Percentiles rank a stretch among this genome's conserved stretches.
These are phyloP conservation scores for Cercophora sp. DNA, from an alignment of 495 filamentous ascomycete genomes.

Conservation along the genomic window DNA sequence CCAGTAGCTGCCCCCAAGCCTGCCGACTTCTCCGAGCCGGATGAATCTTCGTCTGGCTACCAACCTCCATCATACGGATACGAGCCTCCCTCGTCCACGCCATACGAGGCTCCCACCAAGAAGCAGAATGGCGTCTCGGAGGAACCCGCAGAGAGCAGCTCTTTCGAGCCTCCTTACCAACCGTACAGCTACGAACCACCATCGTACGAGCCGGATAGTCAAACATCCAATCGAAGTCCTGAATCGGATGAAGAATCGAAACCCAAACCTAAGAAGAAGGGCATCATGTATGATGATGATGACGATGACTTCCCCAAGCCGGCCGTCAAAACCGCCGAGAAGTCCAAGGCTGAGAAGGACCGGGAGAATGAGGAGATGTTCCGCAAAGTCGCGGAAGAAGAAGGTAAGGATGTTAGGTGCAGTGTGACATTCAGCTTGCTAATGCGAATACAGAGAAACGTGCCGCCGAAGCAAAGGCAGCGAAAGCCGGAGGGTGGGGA, in stretches of 20 bases:
- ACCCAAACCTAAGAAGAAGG: constrained; percentile 63
- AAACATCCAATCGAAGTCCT: constrained; percentile 35
- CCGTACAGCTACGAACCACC: constrained; percentile 52
- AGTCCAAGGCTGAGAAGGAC: constrained; percentile 56
- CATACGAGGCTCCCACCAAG: constrained; percentile 28
- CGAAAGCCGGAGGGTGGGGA: constrained; percentile 78
- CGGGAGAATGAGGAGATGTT: constrained; percentile 72
- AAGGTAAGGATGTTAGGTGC: too few relatives aligned
- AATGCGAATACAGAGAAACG: constrained; percentile 37
- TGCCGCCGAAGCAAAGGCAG: constrained; percentile 34
- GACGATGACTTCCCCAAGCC: constrained; percentile 52
- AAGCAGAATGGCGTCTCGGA: constrained; percentile 21
- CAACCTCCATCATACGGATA: constrained; percentile 43
- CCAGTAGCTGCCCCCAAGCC: too few relatives aligned
- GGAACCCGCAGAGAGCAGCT: constrained; percentile 23
- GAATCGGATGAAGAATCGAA: constrained; percentile 39
- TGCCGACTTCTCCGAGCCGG: too few relatives aligned
- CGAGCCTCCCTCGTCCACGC: constrained; percentile 34
- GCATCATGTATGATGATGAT: constrained; percentile 76
- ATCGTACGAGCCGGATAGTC: constrained; percentile 50
- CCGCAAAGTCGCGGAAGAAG: constrained; percentile 77
- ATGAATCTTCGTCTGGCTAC: too few relatives aligned
- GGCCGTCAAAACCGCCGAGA: constrained; percentile 22
- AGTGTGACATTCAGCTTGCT: too few relatives aligned
- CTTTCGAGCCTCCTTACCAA: constrained; percentile 50